Conservation (phyloP, 2,329 filamentous ascomycete genomes). For the Claviceps lovelessii region DNA sequence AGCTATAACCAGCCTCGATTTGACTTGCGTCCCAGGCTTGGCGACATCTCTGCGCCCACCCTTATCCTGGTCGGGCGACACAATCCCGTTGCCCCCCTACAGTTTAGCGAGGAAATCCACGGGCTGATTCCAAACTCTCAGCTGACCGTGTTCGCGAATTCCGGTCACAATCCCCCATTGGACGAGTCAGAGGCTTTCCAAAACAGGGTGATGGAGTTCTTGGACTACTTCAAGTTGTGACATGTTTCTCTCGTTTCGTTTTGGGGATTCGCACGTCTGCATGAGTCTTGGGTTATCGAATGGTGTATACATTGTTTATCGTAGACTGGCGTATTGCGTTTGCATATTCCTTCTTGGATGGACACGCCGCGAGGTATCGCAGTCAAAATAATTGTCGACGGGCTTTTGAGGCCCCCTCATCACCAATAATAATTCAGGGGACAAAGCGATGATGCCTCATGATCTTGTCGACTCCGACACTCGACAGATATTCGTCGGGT, state of each 20-base stretch:
- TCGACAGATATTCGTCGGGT: neutral
- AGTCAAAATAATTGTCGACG: neutral
- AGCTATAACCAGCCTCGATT: constrained; percentile 10
- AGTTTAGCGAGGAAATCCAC: constrained; percentile 11
- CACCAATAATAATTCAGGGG: neutral
- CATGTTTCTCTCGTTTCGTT: neutral
- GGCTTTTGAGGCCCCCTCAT: neutral
- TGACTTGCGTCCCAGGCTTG: constrained; percentile 10
- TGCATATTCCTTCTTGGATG: neutral
- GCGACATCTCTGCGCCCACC: constrained; percentile 9
- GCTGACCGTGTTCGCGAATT: constrained; percentile 11
- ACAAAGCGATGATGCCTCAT: neutral
- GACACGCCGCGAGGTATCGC: neutral
- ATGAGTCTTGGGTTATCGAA: neutral
- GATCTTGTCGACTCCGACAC: neutral
- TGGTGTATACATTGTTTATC: neutral
- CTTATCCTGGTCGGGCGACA: constrained; percentile 11
- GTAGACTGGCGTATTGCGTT: neutral
- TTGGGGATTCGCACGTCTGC: neutral
- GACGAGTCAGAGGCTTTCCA: constrained; percentile 11
- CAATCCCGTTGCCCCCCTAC: constrained; percentile 10
- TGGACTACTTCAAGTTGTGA: constrained; percentile 3
- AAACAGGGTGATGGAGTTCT: constrained; percentile 1
- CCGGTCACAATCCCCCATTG: constrained; percentile 4
- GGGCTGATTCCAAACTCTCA: constrained; percentile 7